Base-by-base conservation (phyloP, 2,329 filamentous ascomycete species). In the Venturia oleaginea region DNA sequence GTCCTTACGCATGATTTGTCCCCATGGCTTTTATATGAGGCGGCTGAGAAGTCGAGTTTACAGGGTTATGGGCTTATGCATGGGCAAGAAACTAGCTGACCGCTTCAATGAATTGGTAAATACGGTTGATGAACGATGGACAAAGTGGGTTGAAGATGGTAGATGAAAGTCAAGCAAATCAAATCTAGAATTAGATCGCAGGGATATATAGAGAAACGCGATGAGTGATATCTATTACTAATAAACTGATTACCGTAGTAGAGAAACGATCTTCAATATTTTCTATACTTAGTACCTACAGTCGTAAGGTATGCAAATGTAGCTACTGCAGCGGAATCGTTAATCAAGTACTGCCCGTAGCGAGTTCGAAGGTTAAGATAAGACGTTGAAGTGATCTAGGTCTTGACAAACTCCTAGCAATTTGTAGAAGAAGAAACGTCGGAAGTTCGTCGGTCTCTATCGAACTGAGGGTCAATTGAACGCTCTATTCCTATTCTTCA, bases 21-120 rank as follows among this genome's bases (percentile, higher is more conserved):
- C 48, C 24, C 48, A 54, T 54, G 48, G 48, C 48, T 19, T 15
- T 54, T 54, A 30, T 34, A 34, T 57, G 51, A 37, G 51, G 51
- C 34, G 51, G 51, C 51, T 57, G 48, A 27, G 51, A 57, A 13
- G 6, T 57, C 4, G 30, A 57, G 8, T 24, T 30, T 19, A 34
- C 51, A 57, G 51, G 51, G 51, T 30, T 57, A 15, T 32, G 51
- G 51, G 34, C 51, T 34, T 34, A 57, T 32, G 51, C 51, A 57
- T 57, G 5, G 27, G 22, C 51, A 57, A 57, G 51, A 57, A 57
- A 13, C 51, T 57, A 57, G 51, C 51, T 34, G 51, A 57, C 51
- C 30, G 30, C 51, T 34, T 17, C 2, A 15, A 3, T 19, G 24
- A 54, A 2, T 34, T 57, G 51, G 4, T 11, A 17, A 51, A 15